phyloP scores from a whole-genome alignment of 179 eudicot species.

The Spinacia oleracea region DNA sequence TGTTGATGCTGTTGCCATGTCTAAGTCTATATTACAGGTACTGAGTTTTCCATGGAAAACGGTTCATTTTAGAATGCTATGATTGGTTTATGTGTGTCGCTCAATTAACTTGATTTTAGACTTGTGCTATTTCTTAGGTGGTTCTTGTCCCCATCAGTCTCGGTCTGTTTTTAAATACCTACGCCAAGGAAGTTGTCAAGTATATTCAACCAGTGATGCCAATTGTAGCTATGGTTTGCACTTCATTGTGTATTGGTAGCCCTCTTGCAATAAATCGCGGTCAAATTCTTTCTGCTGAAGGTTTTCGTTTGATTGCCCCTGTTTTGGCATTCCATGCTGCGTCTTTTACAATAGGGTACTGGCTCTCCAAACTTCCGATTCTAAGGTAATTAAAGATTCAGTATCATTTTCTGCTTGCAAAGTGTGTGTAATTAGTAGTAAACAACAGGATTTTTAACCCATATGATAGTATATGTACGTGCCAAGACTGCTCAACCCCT shows the following conservation, averaged over 20 bases:
- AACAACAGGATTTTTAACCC: neutral
- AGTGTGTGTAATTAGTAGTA: neutral
- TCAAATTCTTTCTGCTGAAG: constrained; percentile 77
- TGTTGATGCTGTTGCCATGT: constrained; percentile 91
- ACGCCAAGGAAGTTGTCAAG: constrained; percentile 80
- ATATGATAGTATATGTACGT: neutral
- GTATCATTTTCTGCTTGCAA: neutral
- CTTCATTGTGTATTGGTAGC: constrained; percentile 94
- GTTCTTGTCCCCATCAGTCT: constrained; percentile 81
- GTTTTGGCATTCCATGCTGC: constrained; percentile 75
- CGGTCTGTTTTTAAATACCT: constrained; percentile 78
- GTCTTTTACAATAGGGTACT: constrained; percentile 77
- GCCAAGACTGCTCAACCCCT: neutral
- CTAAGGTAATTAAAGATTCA: constrained; percentile 47
- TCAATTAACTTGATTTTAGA: constrained; percentile 38
- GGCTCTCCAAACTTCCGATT: constrained; percentile 70
- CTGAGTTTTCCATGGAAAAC: constrained; percentile 20
- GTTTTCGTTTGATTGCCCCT: constrained; percentile 72
- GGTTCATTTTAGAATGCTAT: neutral
- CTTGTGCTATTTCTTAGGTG: constrained; percentile 53
- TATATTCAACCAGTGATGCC: constrained; percentile 89
- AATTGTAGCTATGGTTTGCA: constrained; percentile 85
- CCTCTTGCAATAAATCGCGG: constrained; percentile 85
- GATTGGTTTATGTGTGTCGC: constrained; percentile 12
- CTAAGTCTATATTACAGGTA: constrained; percentile 96